Base-by-base conservation (phyloP, 1,139 yeast genomes). In the Taphrina deformans region DNA sequence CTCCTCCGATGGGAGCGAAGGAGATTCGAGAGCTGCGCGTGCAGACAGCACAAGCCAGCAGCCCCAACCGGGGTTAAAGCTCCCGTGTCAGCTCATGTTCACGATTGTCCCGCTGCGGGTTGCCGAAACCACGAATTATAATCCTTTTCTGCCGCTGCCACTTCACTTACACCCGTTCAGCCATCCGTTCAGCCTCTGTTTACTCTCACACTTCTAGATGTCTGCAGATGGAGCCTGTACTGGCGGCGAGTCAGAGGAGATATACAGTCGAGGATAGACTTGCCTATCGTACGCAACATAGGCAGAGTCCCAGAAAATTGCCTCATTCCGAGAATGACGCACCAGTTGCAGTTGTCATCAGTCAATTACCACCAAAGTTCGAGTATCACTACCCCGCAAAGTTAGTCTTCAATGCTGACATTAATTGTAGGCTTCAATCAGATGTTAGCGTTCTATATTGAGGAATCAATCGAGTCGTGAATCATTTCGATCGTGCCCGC, bases 51-150 rank as follows among this genome's bases (percentile, higher is more conserved):
- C 41, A 38, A 38, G 41, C 41, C 9, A 3, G 21, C 14, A 38
- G 41, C 14, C 18, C 40, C 16, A 35, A 14, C n/a, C 27, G 5
- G 46, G 24, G 46, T 44, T 44, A 5, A 10, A 44, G 18, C n/a
- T 21, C 27, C 7, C 27, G 21, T 9, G 7, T 14, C 27, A 23
- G 21, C n/a, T 21, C 10, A 21, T 18, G 35, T 31, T 31, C 14
- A 31, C n/a, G n/a, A n/a, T n/a, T n/a, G n/a, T n/a, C n/a, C n/a
- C n/a, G n/a, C n/a, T n/a, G n/a, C 14, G 35, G 14, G 35, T 31
- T 31, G 35, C 35, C 48, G n/a, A 44, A 44, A 44, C 48, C 48
- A 44, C 48, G 48, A 44, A 44, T 44, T 10, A 21, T 44, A 44
- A 9, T 18, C 45, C n/a, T 4, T 10, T 31, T 2, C 6, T 14